Conservation (phyloP, 257 asterid genomes). For the Solanum clarkiae region DNA sequence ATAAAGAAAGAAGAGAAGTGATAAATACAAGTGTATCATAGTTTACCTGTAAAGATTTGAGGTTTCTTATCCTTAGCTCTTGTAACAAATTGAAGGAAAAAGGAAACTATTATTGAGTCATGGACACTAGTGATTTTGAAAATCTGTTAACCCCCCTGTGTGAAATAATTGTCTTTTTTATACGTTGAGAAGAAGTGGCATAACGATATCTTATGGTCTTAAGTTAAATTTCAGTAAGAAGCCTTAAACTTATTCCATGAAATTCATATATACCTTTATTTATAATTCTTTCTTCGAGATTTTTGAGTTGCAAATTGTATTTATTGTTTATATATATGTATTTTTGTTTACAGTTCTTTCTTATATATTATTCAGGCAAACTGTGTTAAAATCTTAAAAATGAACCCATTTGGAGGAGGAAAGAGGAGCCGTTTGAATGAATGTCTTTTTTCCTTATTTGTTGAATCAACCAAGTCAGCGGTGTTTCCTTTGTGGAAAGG, state of each 20-base stretch:
- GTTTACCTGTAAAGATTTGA: constrained; percentile 1
- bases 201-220: neutral
- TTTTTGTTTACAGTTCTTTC: too few species aligned
- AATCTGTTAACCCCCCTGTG: neutral
- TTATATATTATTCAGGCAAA: neutral
- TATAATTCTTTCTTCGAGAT: neutral
- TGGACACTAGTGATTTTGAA: neutral
- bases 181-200: neutral
- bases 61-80: neutral
- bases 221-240: neutral
- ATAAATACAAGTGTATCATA: constrained; percentile 2
- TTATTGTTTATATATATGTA: neutral
- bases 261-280: neutral
- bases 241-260: neutral
- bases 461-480: too few species aligned
- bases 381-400: too few species aligned
- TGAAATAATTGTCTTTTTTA: neutral
- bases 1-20: neutral
- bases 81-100: neutral
- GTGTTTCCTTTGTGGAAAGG: too few species aligned
- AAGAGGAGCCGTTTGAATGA: too few species aligned
- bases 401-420: neutral
- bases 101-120: neutral
- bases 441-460: too few species aligned
- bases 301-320: neutral